Evolutionary conservation across 768 basidiomycete genomes (phyloP).

Genomic region (Cubamyces sp.): DNA sequence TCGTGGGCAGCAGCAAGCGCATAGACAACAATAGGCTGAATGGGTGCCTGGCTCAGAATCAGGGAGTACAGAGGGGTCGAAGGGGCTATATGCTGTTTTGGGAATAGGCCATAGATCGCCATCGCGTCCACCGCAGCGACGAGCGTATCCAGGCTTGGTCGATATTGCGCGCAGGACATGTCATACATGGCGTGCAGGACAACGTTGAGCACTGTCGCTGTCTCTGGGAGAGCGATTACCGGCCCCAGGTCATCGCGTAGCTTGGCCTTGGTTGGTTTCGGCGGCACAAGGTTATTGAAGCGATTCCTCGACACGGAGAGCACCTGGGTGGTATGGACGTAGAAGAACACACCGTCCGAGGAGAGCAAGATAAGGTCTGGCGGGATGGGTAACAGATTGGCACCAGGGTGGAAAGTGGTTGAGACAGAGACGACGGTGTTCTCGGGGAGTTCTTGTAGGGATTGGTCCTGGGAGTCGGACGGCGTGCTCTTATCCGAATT

Average conservation of each 20-base stretch:
- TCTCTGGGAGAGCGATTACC: slow-evolving; percentile 62
- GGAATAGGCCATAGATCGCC: slow-evolving; percentile 60
- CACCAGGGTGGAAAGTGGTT: slow-evolving; percentile 79
- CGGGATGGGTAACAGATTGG: slow-evolving; percentile 53
- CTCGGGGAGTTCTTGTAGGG: neutral
- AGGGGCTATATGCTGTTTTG: slow-evolving; percentile 51
- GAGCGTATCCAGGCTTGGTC: slow-evolving; percentile 65
- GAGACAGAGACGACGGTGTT: slow-evolving; percentile 70
- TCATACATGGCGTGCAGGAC: slow-evolving; percentile 75
- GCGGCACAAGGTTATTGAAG: slow-evolving; percentile 63
- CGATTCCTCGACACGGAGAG: slow-evolving; percentile 63
- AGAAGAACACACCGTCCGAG: slow-evolving; percentile 83
- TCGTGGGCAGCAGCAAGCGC: slow-evolving; percentile 68
- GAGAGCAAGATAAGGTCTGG: slow-evolving; percentile 72
- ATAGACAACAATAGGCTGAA: slow-evolving; percentile 73
- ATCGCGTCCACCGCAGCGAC: slow-evolving; percentile 59
- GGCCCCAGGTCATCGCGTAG: slow-evolving; percentile 45
- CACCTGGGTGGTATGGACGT: slow-evolving; percentile 67
- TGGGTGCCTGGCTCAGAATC: slow-evolving; percentile 68
- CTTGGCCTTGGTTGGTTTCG: slow-evolving; percentile 39
- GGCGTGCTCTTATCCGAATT: slow-evolving; percentile 24
- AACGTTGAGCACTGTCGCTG: slow-evolving; percentile 68
- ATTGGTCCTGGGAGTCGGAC: slow-evolving; percentile 12
- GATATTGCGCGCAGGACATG: slow-evolving; percentile 74
- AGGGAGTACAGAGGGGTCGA: slow-evolving; percentile 58